Conservation (phyloP, 805 yeast species). For the Cyberlindnera bimundalis region DNA sequence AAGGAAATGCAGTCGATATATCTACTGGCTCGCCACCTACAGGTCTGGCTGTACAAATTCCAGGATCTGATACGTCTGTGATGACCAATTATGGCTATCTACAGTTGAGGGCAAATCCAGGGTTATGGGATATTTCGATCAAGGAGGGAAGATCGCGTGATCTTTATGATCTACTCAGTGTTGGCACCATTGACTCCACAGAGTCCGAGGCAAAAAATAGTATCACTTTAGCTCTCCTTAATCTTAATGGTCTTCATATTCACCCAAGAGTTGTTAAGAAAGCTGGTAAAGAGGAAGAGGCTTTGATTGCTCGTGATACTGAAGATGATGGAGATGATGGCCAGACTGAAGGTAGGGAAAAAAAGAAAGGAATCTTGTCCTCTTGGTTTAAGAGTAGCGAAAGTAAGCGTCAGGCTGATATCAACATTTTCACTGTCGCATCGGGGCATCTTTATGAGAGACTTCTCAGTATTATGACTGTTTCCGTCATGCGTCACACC, state of each 20-base stretch:
- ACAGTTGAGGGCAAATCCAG: constrained; percentile 74
- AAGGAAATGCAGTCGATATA: constrained; percentile 62
- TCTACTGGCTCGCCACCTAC: constrained; percentile 22
- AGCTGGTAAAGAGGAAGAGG: constrained; percentile 34
- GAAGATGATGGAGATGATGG: constrained; percentile 9
- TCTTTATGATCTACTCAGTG: constrained; percentile 38
- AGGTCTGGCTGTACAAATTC: constrained; percentile 24
- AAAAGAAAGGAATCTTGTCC: constrained; percentile 17
- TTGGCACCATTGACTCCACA: constrained; percentile 20
- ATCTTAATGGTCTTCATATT: constrained; percentile 44
- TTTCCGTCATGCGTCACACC: constrained; percentile 66
- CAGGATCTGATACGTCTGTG: constrained; percentile 54
- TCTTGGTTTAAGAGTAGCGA: constrained; percentile 9
- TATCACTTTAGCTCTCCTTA: constrained; percentile 35
- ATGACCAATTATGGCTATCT: constrained; percentile 84
- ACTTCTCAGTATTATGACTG: constrained; percentile 72
- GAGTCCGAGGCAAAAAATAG: constrained; percentile 9
- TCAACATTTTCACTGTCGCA: constrained; percentile 79
- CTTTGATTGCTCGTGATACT: constrained; percentile 16
- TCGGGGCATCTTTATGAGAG: constrained; percentile 80
- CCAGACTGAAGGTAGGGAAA: constrained; percentile 2
- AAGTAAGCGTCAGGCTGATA: constrained; percentile 45
- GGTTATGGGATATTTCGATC: constrained; percentile 55
- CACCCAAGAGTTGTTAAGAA: constrained; percentile 44
- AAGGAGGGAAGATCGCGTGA: constrained; percentile 41